A percentile compares a stretch with the other conserved stretches of the same genome.
Evolutionary conservation across 148 eudicot species (phyloP).

Genomic region (Cornus suecica): DNA sequence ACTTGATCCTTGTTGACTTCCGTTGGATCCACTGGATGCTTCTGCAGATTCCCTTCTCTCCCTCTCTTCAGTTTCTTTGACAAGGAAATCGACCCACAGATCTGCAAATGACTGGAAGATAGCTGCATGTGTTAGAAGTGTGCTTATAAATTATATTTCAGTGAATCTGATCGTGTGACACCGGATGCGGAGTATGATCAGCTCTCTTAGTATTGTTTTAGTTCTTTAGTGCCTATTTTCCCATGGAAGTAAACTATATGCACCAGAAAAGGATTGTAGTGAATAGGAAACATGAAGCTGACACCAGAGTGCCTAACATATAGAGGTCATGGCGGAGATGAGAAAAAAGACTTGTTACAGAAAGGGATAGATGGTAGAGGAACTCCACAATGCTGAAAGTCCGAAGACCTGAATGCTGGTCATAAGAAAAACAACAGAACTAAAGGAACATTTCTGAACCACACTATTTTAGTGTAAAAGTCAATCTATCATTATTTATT

Average conservation of each 20-base stretch:
- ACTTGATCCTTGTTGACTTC: constrained; percentile 25
- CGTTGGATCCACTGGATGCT: constrained; percentile 25
- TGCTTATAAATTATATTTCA: neutral
- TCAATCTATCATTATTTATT: too few species aligned
- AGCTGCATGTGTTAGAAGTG: neutral
- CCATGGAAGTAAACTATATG: neutral
- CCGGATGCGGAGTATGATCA: neutral
- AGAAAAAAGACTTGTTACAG: too few species aligned
- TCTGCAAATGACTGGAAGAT: constrained; percentile 81
- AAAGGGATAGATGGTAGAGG: too few species aligned
- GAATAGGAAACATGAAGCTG: neutral
- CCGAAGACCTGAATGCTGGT: too few species aligned
- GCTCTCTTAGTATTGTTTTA: too few species aligned
- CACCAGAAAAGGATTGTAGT: neutral
- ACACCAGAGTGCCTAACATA: too few species aligned
- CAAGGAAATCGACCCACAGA: constrained; percentile 97
- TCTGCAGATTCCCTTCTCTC: constrained; percentile 70
- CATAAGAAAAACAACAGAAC: too few species aligned
- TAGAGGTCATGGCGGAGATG: too few species aligned
- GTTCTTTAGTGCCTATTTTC: too few species aligned
- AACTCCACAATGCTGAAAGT: too few species aligned
- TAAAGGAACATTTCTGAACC: too few species aligned
- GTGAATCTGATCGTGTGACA: neutral
- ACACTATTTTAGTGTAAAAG: too few species aligned
- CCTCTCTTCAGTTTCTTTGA: constrained; percentile 91